These are phyloP conservation scores for Stylosanthes scabra DNA, from an alignment of 331 rosid species.

Conservation along the genomic window DNA sequence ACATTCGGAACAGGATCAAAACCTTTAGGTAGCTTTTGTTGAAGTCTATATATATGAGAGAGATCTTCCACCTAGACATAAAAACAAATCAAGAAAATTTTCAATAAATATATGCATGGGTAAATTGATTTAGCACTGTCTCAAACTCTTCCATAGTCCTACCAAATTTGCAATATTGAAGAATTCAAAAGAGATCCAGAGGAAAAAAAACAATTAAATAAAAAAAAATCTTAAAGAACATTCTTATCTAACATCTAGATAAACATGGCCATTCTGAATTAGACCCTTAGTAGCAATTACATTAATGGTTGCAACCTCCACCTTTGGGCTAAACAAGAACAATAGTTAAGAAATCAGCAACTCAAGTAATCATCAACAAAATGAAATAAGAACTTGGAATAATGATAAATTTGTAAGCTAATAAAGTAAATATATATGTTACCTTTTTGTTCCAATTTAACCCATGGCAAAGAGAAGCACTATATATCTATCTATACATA, in stretches of 20 bases:
- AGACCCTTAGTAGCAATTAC: conserved; percentile 60
- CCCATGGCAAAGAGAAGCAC: conserved; percentile 51
- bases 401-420: not conserved
- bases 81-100: too few species aligned
- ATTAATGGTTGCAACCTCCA: conserved; percentile 72
- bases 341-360: conserved; percentile 27
- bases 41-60: too few species aligned
- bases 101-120: too few species aligned
- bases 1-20: too few species aligned
- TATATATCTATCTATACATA: not conserved
- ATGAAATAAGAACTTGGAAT: not conserved
- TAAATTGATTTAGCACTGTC: too few species aligned
- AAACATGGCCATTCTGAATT: conserved; percentile 62
- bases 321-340: conserved; percentile 50
- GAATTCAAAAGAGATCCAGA: not conserved
- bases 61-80: too few species aligned
- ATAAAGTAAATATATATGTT: conserved; percentile 12
- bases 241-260: conserved; percentile 75
- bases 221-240: not conserved
- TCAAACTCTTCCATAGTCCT: conserved; percentile 87
- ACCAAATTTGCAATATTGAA: conserved; percentile 10
- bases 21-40: too few species aligned
- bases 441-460: conserved; percentile 46
- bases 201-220: not conserved
- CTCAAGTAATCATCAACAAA: conserved; percentile 9